Evolutionary conservation across 257 asterid genomes (phyloP), one percentile per base, ranked within the genome.

Genomic region (Rauvolfia tetraphylla): DNA sequence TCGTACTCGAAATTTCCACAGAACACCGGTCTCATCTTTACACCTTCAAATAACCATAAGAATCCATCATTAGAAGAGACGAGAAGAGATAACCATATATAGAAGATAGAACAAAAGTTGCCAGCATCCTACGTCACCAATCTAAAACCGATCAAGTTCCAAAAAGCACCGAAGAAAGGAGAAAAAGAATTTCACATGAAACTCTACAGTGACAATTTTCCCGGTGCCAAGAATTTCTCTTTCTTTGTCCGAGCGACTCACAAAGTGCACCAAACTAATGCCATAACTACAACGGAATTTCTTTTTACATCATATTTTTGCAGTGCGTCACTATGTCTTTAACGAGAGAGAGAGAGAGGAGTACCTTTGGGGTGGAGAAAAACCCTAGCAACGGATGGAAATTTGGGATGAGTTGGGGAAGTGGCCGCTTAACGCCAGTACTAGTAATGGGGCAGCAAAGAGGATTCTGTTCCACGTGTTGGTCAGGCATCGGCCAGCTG

Each of bases 1-100:
- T 92, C 97, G 74, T 74, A 88, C 85, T 86, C 98, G 22, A 94
- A 90, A 77, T 92, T 94, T 23, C 98, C 98, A 70, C 90, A 89
- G 86, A 94, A 94, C 75, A 90, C 74, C 18, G 97, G 93, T 88
- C 85, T 92, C 97, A 89, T 90, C 81, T 75, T 91, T 57, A 3
- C 65, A 41, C 58, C 74, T 69, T 69, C 5, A 69, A 69, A 25
- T 44, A 18, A 34, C 13, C 71, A 46, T 2, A 46, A 44, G 27
- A 65, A 34, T 65, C 69, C 42, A 63, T 31, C 34, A 63, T 63
- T 42, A 68, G 51, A 38, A 69, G 31, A 13, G 10, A 39, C 27
- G 15, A 33, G 53, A 39, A 39, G 8, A 39, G 51, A 68, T 1
- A 20, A 7, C 11, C 25, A 41, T 3, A 36, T 13, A 38, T 18